Conservation (phyloP, 345 rosid genomes). For the Euclidium syriacum region DNA sequence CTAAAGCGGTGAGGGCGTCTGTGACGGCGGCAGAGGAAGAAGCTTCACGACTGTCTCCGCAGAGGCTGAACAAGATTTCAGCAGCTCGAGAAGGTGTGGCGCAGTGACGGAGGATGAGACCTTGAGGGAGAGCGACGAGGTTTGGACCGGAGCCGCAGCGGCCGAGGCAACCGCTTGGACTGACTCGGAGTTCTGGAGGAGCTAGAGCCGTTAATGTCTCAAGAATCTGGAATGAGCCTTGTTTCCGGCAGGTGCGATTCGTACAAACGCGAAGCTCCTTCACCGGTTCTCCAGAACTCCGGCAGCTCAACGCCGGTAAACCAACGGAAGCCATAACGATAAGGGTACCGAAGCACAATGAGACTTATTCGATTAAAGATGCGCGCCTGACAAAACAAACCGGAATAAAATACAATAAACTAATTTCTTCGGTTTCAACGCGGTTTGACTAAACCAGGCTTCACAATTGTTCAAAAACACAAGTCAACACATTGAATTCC, state of each 20-base stretch:
- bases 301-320: slow-evolving; percentile 29
- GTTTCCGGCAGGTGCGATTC: slow-evolving; percentile 71
- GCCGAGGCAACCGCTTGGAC: slow-evolving; percentile 68
- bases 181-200: slow-evolving; percentile 57
- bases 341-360: not conserved
- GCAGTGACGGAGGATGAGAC: slow-evolving; percentile 55
- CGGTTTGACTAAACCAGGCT: not conserved
- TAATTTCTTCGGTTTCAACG: not conserved
- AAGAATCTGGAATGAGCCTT: slow-evolving; percentile 69
- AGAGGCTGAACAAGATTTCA: slow-evolving; percentile 35
- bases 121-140: slow-evolving; percentile 63
- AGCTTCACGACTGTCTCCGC: slow-evolving; percentile 28
- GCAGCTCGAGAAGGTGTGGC: slow-evolving; percentile 69
- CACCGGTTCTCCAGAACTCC: slow-evolving; percentile 25
- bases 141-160: slow-evolving; percentile 91
- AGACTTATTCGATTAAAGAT: slow-evolving; percentile 9
- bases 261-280: slow-evolving; percentile 77
- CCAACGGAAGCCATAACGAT: slow-evolving; percentile 27
- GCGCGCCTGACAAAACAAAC: slow-evolving; percentile 1
- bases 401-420: not conserved
- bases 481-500: not conserved
- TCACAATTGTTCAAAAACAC: not conserved
- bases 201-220: slow-evolving; percentile 55
- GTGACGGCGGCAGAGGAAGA: slow-evolving; percentile 27
- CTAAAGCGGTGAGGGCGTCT: slow-evolving; percentile 49